phyloP scores from a whole-genome alignment of 129 eudicot genomes.

The Dittrichia graveolens region DNA sequence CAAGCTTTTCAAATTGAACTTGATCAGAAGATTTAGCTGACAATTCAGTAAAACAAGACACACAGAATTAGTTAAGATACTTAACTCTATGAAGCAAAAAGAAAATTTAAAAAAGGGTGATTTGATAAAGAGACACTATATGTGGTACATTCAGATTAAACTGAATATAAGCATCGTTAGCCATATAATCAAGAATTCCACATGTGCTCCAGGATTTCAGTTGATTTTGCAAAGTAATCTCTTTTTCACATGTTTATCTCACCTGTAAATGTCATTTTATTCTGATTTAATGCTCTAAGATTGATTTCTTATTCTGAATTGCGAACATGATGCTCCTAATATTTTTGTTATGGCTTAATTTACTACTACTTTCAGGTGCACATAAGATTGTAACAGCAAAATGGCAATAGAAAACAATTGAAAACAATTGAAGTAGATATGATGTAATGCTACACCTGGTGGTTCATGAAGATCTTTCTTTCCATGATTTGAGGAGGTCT shows the following conservation, averaged over 20 bases:
- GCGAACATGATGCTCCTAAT: constrained; percentile 9
- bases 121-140: constrained; percentile 4
- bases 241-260: constrained; percentile 6
- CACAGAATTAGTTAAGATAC: constrained; percentile 10
- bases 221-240: neutral
- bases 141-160: constrained; percentile 9
- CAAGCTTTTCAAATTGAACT: constrained; percentile 27
- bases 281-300: neutral
- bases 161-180: neutral
- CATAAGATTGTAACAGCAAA: neutral
- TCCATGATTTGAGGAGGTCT: constrained; percentile 38
- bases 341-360: neutral
- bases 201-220: neutral
- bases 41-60: constrained; percentile 24
- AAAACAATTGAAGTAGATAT: constrained; percentile 4
- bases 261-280: neutral
- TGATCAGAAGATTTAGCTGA: constrained; percentile 46
- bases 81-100: constrained; percentile 8
- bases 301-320: constrained; percentile 6
- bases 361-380: neutral
- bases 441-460: constrained; percentile 45
- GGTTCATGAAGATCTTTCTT: constrained; percentile 27
- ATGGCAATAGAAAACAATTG: constrained; percentile 1
- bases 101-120: neutral
- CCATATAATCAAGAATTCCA: constrained; percentile 18